Conservation (phyloP, 225 moss, liverwort and hornwort species). For the Polytrichum formosum region DNA sequence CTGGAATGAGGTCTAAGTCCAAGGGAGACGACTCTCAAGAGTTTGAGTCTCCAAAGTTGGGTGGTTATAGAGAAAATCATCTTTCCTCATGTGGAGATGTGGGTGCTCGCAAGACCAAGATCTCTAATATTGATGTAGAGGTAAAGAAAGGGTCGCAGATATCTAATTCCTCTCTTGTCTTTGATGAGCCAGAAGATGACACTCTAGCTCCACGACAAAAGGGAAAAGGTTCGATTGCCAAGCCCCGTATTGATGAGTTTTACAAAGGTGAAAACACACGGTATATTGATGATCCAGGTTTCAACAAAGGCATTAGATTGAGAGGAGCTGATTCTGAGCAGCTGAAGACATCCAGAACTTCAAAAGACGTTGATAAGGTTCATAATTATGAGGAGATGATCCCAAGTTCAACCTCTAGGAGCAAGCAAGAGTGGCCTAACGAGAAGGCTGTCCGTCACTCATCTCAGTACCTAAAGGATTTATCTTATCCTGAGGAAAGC, state of each 20-base stretch:
- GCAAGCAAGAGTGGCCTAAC: neutral
- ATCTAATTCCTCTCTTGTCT: neutral
- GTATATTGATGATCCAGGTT: neutral
- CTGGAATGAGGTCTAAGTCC: neutral
- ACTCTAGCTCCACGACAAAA: neutral
- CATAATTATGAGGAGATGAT: conserved; percentile 13
- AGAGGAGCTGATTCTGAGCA: conserved; percentile 21
- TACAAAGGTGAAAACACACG: neutral
- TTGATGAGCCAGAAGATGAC: conserved; percentile 2
- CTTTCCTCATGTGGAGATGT: conserved; percentile 21
- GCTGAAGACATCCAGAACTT: conserved; percentile 10
- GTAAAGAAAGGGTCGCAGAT: conserved; percentile 4
- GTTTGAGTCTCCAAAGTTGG: conserved; percentile 5
- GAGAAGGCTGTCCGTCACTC: neutral
- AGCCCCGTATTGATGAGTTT: neutral
- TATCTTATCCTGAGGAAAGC: neutral
- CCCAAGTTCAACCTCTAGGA: conserved; percentile 11
- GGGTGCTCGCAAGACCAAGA: conserved; percentile 18
- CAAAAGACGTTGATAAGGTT: conserved; percentile 8
- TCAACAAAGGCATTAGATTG: conserved; percentile 11
- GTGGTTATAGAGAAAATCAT: conserved; percentile 3
- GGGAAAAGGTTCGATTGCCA: neutral
- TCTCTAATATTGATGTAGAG: conserved; percentile 14
- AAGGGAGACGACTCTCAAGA: neutral
- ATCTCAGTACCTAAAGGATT: neutral